Evolutionary conservation across 495 filamentous ascomycete genomes (phyloP).

Genomic region (Letharia columbiana): DNA sequence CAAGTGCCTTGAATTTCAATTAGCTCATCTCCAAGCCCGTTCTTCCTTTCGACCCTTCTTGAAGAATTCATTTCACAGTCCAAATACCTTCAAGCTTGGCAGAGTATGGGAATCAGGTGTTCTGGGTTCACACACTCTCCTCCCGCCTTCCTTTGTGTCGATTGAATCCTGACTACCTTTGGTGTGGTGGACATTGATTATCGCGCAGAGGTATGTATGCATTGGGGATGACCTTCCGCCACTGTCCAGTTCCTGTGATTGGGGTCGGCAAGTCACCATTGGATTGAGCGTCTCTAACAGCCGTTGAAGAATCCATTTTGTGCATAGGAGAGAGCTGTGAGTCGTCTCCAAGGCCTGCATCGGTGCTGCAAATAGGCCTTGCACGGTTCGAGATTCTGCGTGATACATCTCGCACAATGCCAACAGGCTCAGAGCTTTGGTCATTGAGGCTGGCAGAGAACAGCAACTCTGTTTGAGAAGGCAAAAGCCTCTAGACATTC

Average conservation of each 20-base stretch:
- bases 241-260: not conserved
- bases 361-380: not conserved
- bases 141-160: not conserved
- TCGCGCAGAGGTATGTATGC: not conserved
- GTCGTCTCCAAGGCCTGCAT: not conserved
- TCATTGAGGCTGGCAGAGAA: not conserved
- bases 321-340: not conserved
- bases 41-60: not conserved
- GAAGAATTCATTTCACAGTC: not conserved
- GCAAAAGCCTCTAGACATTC: not conserved
- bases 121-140: not conserved
- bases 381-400: not conserved
- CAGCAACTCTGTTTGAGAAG: not conserved
- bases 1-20: not conserved
- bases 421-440: not conserved
- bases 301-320: not conserved
- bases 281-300: not conserved
- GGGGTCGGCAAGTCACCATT: not conserved
- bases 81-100: not conserved
- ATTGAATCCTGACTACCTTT: not conserved
- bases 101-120: not conserved
- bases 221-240: not conserved
- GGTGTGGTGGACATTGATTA: not conserved
- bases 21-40: not conserved
- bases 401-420: not conserved